Conservation (phyloP, 345 rosid genomes). For the Geranium rotundifolium region DNA sequence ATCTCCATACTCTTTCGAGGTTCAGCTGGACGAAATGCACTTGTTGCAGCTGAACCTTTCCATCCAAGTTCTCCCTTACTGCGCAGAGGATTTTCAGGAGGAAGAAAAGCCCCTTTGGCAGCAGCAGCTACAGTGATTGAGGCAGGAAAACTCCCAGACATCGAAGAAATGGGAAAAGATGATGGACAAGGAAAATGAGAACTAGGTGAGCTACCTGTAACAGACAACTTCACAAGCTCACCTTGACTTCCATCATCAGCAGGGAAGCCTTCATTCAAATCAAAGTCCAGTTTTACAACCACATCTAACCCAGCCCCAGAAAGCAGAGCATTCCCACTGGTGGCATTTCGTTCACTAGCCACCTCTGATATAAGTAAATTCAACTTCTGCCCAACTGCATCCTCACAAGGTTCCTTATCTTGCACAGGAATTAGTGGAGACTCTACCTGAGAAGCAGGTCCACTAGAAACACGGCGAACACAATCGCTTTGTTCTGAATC, state of each 20-base stretch:
- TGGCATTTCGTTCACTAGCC: constrained; percentile 27
- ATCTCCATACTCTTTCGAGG: constrained; percentile 46
- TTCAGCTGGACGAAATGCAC: constrained; percentile 85
- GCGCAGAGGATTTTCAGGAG: constrained; percentile 44
- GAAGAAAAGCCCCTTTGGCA: constrained; percentile 71
- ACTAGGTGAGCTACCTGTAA: constrained; percentile 23
- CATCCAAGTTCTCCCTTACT: constrained; percentile 62
- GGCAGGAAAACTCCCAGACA: constrained; percentile 36
- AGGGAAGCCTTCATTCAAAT: constrained; percentile 60
- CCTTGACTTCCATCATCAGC: constrained; percentile 39
- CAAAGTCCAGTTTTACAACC: constrained; percentile 57
- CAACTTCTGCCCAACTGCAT: constrained; percentile 21
- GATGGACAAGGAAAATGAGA: constrained; percentile 23
- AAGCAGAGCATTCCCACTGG: constrained; percentile 17
- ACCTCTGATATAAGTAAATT: constrained; percentile 29
- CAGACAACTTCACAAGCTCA: constrained; percentile 22
- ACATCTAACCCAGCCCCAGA: constrained; percentile 21
- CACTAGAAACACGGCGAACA: too few species aligned
- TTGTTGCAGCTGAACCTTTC: constrained; percentile 84
- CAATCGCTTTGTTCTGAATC: too few species aligned
- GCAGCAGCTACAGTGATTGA: constrained; percentile 64
- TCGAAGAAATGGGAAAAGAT: constrained; percentile 16
- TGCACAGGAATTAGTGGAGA: not conserved
- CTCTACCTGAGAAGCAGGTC: too few species aligned
- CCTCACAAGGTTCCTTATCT: constrained; percentile 19